Evolutionary conservation across 2,329 filamentous ascomycete genomes (phyloP), one percentile per base, ranked within the genome.

Genomic region (Xylaria sp.): DNA sequence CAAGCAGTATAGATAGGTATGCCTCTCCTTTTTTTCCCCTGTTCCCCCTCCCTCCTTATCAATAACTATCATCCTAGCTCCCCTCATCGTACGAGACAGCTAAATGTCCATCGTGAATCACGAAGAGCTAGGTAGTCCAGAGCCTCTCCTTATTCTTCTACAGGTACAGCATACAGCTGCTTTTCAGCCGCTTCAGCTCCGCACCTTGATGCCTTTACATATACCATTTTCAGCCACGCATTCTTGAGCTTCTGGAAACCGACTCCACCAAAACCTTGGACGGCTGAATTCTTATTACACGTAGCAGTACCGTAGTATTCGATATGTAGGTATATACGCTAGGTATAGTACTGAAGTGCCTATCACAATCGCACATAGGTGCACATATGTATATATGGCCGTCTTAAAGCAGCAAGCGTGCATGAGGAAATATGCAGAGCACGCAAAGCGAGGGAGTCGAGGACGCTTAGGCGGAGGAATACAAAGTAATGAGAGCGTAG

Each of bases 121-220:
- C 61, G 57, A 51, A 58, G 50, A 19, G 42, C 34, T 51, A 27
- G 24, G 24, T n/a, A 45, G 42, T 56, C 34, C 17, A 19, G 17
- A 48, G 53, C 61, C 47, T 56, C 24, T 34, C 50, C 65, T 53
- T 57, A 19, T 53, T 42, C 50, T 48, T 55, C 51, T 61, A 51
- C 56, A 51, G 65, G 42, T 42, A 61, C 55, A 48, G n/a, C 50
- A 21, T 61, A 65, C 45, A 61, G 62, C 39, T 65, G 12, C 14
- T 55, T 68, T 67, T 71, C 69, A 71, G 69, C 69, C 55, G 69
- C 69, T 61, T 71, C 69, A 71, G 69, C 69, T 71, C 63, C 64
- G 61, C 60, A 63, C 53, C 48, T 62, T 14, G 30, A 19, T 62
- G 17, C 24, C 30, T 32, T 36, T 55, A 36, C 32, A 19, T 12